phyloP scores from a whole-genome alignment of 345 rosid genomes.

The Laguncularia racemosa region DNA sequence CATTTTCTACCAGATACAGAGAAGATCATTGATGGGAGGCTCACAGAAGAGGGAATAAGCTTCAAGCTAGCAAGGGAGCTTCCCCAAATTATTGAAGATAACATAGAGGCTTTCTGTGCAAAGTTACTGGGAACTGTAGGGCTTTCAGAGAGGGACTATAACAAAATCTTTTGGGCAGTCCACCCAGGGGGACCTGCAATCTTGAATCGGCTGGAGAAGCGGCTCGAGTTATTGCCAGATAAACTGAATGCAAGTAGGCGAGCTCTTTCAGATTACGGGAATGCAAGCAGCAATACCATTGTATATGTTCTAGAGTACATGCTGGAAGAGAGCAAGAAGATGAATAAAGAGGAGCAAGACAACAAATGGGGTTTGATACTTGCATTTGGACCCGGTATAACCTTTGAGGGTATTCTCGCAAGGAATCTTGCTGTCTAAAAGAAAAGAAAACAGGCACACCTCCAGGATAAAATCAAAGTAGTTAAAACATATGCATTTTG shows the following conservation, averaged over 20 bases:
- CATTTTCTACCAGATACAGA: conserved; percentile 76
- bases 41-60: conserved; percentile 89
- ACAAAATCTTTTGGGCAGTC: conserved; percentile 89
- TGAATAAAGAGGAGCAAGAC: conserved; percentile 14
- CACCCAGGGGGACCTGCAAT: conserved; percentile 99
- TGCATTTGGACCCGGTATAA: conserved; percentile 97
- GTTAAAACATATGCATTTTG: no score
- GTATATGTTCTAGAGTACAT: conserved; percentile 89
- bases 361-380: conserved; percentile 74
- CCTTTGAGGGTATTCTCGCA: conserved; percentile 94
- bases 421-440: conserved; percentile 51
- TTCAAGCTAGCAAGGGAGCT: conserved; percentile 87
- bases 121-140: conserved; percentile 46
- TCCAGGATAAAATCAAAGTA: no score
- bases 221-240: conserved; percentile 62
- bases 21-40: conserved; percentile 71
- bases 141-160: conserved; percentile 42
- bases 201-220: conserved; percentile 72
- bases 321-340: conserved; percentile 64
- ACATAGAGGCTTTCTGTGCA: conserved; percentile 69
- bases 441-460: not conserved
- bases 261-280: conserved; percentile 90
- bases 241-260: conserved; percentile 74
- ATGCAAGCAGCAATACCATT: conserved; percentile 90
- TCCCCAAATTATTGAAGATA: conserved; percentile 87